Conservation (phyloP, 2,329 filamentous ascomycete genomes). For the Hypomyces perniciosus region DNA sequence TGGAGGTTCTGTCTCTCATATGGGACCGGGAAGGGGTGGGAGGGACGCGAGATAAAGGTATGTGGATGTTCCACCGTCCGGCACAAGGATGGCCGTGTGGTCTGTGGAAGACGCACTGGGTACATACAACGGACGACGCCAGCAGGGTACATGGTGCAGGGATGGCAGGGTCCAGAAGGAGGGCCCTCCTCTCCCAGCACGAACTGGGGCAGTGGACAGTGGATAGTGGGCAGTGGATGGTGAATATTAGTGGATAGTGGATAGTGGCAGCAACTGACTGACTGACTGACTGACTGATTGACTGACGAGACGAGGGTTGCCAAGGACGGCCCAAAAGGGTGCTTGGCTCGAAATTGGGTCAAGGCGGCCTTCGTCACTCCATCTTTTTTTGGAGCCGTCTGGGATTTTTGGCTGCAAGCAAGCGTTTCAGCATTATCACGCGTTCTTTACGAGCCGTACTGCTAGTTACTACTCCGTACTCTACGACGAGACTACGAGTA, state of each 20-base stretch:
- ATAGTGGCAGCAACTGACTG: neutral
- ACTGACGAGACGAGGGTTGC: no score
- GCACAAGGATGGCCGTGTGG: slow-evolving; percentile 7
- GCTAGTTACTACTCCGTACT: no score
- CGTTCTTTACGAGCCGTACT: neutral
- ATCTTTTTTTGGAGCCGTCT: neutral
- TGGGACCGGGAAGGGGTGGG: slow-evolving; percentile 1
- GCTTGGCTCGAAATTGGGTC: no score
- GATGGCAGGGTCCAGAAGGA: slow-evolving; percentile 4
- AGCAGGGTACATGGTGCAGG: slow-evolving; percentile 1
- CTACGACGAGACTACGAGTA: no score
- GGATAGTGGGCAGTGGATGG: no score
- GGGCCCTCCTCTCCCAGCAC: neutral
- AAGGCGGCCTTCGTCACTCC: no score
- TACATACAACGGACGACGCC: slow-evolving; percentile 9
- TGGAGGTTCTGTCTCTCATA: neutral
- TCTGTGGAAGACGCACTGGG: slow-evolving; percentile 3
- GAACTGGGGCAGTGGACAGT: neutral
- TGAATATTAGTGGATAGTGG: neutral
- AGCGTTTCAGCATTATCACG: neutral
- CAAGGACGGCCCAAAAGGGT: no score
- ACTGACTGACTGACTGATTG: no score
- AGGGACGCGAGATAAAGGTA: slow-evolving; percentile 3
- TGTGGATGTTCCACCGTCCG: slow-evolving; percentile 12
- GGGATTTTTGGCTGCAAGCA: neutral